Base-by-base conservation (phyloP, 2,329 filamentous ascomycete genomes). In the Pseudogymnoascus pannorum region DNA sequence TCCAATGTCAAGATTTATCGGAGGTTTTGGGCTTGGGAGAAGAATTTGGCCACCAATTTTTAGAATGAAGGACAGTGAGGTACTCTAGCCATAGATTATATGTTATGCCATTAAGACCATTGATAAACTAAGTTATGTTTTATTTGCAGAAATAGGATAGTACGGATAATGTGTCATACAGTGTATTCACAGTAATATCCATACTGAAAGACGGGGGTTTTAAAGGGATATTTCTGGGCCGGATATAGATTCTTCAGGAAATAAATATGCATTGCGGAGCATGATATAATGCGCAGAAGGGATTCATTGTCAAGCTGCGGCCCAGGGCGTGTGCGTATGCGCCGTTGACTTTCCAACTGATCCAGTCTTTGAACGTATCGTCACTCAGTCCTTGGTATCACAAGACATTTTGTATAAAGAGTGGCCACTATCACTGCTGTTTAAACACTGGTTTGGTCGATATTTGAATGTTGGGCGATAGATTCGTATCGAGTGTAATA, bases 401-500 rank as follows among this genome's bases (percentile, higher is more conserved):
- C 48, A 31, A 31, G 48, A 26, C 26, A 54, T 11, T 7, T 54
- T 54, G 48, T 33, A 54, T 33, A 11, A 33, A 20, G 9, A 54
- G 20, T 14, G 14, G 33, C 6, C 48, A 16, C 26, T 18, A 12
- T 33, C 26, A 54, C 48, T 14, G 48, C 16, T 54, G 48, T 20
- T 26, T 16, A 54, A 51, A 54, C 26, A 54, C 48, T 7, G 48
- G 26, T 54, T 54, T 16, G 5, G 48, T 54, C 48, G 48, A 54
- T 54, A 54, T 54, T 54, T 31, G 48, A 54, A 54, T 54, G 48
- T 54, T 54, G 48, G 48, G 48, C 26, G 48, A 54, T 54, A 54
- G 48, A 54, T 54, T 54, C 48, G 48, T 54, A 54, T 40, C 57
- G 36, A 40, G 33, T 58, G 33, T 69, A 65, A 69, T 70, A 69